These are phyloP conservation scores for Nelumbo lutea DNA, from an alignment of 164 flowering plant species.

Conservation along the genomic window DNA sequence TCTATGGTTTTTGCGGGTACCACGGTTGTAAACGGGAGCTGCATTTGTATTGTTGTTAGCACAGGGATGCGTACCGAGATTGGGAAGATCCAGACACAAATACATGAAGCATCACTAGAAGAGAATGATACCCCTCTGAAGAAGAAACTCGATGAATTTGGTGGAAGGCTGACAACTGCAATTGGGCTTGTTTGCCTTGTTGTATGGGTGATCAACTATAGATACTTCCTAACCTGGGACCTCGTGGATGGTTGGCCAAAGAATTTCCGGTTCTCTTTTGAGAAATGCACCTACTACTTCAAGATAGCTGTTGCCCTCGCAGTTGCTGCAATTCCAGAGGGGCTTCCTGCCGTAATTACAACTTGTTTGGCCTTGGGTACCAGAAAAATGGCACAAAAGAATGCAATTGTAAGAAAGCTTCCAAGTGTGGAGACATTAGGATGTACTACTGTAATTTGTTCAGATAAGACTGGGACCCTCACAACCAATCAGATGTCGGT, in stretches of 20 bases:
- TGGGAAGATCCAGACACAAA: slow-evolving; percentile 83
- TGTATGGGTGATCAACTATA: slow-evolving; percentile 85
- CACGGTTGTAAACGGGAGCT: slow-evolving; percentile 78
- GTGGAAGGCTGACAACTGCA: slow-evolving; percentile 64
- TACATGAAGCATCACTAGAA: slow-evolving; percentile 85
- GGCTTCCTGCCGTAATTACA: slow-evolving; percentile 91
- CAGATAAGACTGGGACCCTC: slow-evolving; percentile 89
- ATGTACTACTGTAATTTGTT: slow-evolving; percentile 90
- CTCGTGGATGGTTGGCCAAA: slow-evolving; percentile 63
- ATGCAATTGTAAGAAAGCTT: slow-evolving; percentile 85
- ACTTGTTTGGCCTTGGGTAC: slow-evolving; percentile 92
- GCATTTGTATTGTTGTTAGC: slow-evolving; percentile 57
- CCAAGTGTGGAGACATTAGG: slow-evolving; percentile 94
- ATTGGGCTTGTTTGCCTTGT: slow-evolving; percentile 74
- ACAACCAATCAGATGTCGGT: slow-evolving; percentile 96
- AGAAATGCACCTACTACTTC: slow-evolving; percentile 87
- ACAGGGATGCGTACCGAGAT: slow-evolving; percentile 86
- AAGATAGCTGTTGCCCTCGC: slow-evolving; percentile 91
- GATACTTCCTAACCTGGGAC: slow-evolving; percentile 76
- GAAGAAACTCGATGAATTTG: slow-evolving; percentile 88
- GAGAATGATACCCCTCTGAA: slow-evolving; percentile 76
- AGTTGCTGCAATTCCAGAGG: slow-evolving; percentile 96
- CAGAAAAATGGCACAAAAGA: slow-evolving; percentile 88
- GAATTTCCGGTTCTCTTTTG: slow-evolving; percentile 71
- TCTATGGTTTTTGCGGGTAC: slow-evolving; percentile 92